Percentiles rank a stretch among this genome's conserved stretches.
phyloP scores from a whole-genome alignment of 805 yeast species.

The Candida schatavii region DNA sequence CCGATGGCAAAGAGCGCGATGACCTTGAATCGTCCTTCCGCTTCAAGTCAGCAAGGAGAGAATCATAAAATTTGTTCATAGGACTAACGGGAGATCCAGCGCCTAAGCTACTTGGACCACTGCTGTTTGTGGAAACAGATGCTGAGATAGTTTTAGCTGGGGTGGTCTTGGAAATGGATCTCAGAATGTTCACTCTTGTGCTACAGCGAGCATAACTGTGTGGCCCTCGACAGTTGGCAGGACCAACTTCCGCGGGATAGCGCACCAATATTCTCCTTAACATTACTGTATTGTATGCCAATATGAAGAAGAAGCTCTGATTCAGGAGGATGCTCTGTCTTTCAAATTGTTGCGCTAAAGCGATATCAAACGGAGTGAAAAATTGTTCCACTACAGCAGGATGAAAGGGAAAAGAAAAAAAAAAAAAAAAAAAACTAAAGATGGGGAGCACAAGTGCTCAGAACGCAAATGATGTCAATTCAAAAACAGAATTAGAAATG shows the following conservation, averaged over 20 bases:
- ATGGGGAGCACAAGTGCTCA: neutral
- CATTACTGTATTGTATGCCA: too few species aligned
- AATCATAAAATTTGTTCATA: constrained; percentile 1
- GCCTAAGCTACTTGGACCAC: too few species aligned
- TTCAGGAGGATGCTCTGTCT: too few species aligned
- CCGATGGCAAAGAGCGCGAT: neutral
- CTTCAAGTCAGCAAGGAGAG: constrained; percentile 1
- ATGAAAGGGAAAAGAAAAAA: constrained; percentile 1
- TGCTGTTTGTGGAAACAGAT: neutral
- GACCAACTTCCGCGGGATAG: neutral
- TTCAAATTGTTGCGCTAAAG: too few species aligned
- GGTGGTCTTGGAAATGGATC: neutral
- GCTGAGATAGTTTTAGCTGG: neutral
- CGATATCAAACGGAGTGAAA: constrained; percentile 1
- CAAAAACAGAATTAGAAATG: too few species aligned
- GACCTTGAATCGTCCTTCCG: constrained; percentile 1
- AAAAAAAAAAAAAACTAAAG: neutral
- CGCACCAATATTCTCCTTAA: neutral
- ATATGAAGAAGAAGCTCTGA: too few species aligned
- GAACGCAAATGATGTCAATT: constrained; percentile 1
- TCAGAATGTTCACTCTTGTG: neutral
- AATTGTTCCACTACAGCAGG: neutral
- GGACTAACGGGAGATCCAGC: neutral
- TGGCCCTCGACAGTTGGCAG: too few species aligned
- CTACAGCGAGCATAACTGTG: too few species aligned